Evolutionary conservation across 352 stramenopile genomes (phyloP), one percentile per base, ranked within the genome.

Genomic region (Globisporangium canariense): DNA sequence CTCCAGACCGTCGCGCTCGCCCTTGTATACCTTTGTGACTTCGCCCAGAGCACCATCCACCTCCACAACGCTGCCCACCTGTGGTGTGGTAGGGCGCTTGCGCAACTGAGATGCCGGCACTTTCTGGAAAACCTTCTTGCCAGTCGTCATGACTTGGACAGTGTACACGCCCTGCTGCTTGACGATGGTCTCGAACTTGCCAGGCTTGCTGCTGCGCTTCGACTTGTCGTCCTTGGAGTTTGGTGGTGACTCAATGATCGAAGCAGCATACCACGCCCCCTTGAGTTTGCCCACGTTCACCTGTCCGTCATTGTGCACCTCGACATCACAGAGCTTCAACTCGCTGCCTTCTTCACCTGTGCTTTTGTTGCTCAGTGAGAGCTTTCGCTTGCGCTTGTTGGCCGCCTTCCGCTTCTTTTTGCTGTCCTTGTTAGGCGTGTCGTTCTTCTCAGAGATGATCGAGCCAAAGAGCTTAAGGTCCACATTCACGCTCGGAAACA

Each of bases 51-150:
- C 51, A 3, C 80, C 84, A 68, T 90, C 84, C 16, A 91, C 72
- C 34, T 89, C 78, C 43, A 93, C 80, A 11, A 93, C 76, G 61
- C 84, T 93, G 14, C 84, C 84, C 10, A 89, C 60, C 71, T 91
- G 81, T 2, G 84, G 81, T 8, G 67, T 40, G 28, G 66, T 58
- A 3, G 54, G 49, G 34, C 77, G 70, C 13, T 69, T 63, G 9
- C 84, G 82, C 56, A 93, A 47, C 11, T 57, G 72, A 18, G 77
- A 61, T 55, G 63, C 66, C 51, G 78, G 73, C 11, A 93, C 66
- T 9, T 89, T 81, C 36, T 69, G 73, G 20, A 89, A 58, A 4
- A 79, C 54, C 41, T 73, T 73, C 18, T 74, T 75, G 4, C 72
- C 66, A 64, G 58, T 64, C 14, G 80, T 28, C 40, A n/a, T 49